Base-by-base conservation (phyloP, 1,284 basidiomycete genomes). In the Sanghuangporus sanghuang region DNA sequence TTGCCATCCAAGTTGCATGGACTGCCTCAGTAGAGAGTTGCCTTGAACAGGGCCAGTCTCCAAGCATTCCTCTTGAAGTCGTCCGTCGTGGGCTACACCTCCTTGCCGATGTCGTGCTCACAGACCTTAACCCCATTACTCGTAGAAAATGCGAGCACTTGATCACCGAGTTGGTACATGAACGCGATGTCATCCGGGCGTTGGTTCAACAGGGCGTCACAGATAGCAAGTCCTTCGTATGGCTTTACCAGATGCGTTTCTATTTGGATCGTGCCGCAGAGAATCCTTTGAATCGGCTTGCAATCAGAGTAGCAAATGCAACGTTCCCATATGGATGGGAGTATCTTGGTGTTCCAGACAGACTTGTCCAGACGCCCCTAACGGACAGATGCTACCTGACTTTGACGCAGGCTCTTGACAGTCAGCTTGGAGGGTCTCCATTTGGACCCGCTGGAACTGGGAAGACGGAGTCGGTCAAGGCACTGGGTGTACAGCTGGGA, bases 381-480 rank as follows among this genome's bases (percentile, higher is more conserved):
- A 99, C 97, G n/a, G 95, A 98, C 74, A 85, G 94, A 62, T 96
- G 96, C 67, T 99, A 98, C 77, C 83, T 99, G 58, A 98, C 96
- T 0, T 78, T 99, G 53, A 99, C 97, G 0, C 97, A 99, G 73
- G 97, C 97, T 8, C 80, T 99, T 66, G 89, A 96, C 71, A 93
- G 89, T 69, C 95, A 98, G 71, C 85, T 98, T 12, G 97, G 97
- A 68, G 97, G 97, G 38, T 90, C 96, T 48, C 97, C 97, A 0
- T 99, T 99, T 73, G 97, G 97, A 35, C 97, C 97, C 46, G 97
- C 97, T 38, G 97, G 97, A 72, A 99, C 97, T 64, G 96, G 95
- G 38, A 99, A 99, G 81, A 99, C 97, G 0, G 97, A 99, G 76
- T 99, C 96, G 0, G 97, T 99, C 73, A 99, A 99, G 76, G 96